Evolutionary conservation across 352 stramenopile genomes (phyloP), one percentile per base, ranked within the genome.

Genomic region (Pythium graminicola): DNA sequence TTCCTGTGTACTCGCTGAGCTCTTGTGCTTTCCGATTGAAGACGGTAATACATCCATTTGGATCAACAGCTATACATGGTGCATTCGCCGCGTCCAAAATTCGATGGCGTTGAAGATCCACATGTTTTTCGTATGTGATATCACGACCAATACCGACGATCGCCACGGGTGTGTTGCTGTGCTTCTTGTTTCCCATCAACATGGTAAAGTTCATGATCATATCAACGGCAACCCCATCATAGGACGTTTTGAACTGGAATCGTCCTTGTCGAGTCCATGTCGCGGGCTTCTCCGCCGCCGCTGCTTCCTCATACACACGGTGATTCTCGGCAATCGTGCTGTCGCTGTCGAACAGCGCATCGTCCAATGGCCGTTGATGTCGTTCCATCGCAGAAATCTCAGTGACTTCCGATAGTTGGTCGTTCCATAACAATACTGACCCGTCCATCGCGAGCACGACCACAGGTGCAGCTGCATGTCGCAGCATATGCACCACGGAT

Each of bases 11-110:
- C 47, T 95, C 89, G 31, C 82, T 96, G 40, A 91, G 80, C 50
- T 87, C 82, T 22, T 76, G 71, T 0, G 85, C 89, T 63, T 95
- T 96, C 35, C 95, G 84, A 64, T 97, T 98, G 67, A 95, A 97
- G 13, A 91, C 80, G 11, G 84, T 78, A 16, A 91, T 69, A 14
- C 59, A 56, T 5, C 71, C 68, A 5, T 83, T 54, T 9, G 66
- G 72, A 35, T 89, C 73, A 14, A 90, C 75, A 4, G 73, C 79
- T 42, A 93, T 89, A 49, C 87, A 89, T 24, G 80, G 81, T 4
- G 81, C 81, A 33, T 93, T 90, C 2, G 79, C 81, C 4, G 73
- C 73, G 44, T 93, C 76, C 49, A 93, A 72, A 2, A 93, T 65
- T 28, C 77, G 81, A 39, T 71, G 73, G 35, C 85, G 85, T 55